Base-by-base conservation (phyloP, 257 asterid genomes). In the Solanum medicagineum region DNA sequence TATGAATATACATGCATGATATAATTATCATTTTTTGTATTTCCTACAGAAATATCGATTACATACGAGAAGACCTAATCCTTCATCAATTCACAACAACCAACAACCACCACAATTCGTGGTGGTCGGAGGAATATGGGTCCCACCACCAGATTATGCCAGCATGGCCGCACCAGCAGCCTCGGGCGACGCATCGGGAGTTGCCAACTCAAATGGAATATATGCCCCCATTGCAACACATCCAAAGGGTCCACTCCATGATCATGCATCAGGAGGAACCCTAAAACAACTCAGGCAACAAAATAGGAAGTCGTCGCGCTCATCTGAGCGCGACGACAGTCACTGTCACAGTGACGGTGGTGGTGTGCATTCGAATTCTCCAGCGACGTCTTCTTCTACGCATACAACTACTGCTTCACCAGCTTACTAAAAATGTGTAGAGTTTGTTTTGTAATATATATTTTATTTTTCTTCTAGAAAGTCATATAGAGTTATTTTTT, bases 181-280 rank as follows among this genome's bases (percentile, higher is more conserved):
- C 5, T 88, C 97, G 0, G 92, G 87, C 62, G 96, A 91, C 74
- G 90, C 90, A 0, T 85, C 94, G 4, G 90, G 88, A 14, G 93
- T 81, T 3, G 91, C 89, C 15, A 83, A 87, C 81, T 84, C 94
- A 0, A 87, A 87, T 42, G 93, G 95, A 42, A 81, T 94, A 65
- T 94, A 93, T 45, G 93, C 98, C 22, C 97, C 98, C 0, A 51
- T 92, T 0, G 91, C 98, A 3, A 22, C 90, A 8, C 62, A 90
- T 68, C 92, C 97, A 14, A 85, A 90, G 9, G 91, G 82, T 15
- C 63, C 92, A 16, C 85, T 69, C 81, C 93, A 83, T 57, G 91
- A 90, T 36, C 77, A 69, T 63, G 45, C 90, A 71, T 81, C 86
- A 5, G 80, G 62, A 0, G 80, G 60, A 81, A 82, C 89, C 49